Base-by-base conservation (phyloP, 352 stramenopile species). In the Pythium aquatile region DNA sequence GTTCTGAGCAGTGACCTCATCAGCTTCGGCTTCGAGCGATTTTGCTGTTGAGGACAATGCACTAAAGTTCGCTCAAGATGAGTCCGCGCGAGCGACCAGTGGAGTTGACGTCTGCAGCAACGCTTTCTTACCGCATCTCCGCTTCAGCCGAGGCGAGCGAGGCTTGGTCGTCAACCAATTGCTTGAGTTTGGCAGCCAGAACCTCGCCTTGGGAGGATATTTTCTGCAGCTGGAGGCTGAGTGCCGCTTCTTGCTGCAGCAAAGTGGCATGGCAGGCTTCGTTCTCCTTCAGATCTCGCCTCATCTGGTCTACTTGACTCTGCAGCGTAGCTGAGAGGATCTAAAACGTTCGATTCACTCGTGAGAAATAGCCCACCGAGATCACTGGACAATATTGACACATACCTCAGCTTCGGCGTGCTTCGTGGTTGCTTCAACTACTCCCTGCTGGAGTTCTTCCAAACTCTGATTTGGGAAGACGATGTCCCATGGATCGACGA, bases 401-500 rank as follows among this genome's bases (percentile, higher is more conserved):
- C 44, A 10, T 51, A 51, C 44, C 44, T 51, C 44, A 13, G 29
- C 13, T n/a, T 51, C n/a, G 7, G n/a, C n/a, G 20, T 51, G 17
- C n/a, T 3, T 5, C 29, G 44, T 16, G 6, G 44, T 29, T n/a
- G 44, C 44, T 13, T 30, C 6, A 2, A 3, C 20, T 6, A 24
- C 44, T 51, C 9, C 5, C 2, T 51, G n/a, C 8, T 24, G 17
- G 7, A 51, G 44, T 24, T 51, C 44, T 0, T 30, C 44, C 20
- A 51, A 13, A 28, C 44, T 2, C 29, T 51, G 44, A 5, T 24
- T 24, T 11, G 24, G 3, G 17, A 55, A 55, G 26, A 55, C 48
- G 37, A 20, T 9, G 7, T 26, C 48, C 26, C 10, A n/a, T 9
- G 62, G 62, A 40, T 68, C 62, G 2, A 63, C 5, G 3, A 68